A percentile compares a stretch with the other conserved stretches of the same genome.
These are phyloP conservation scores for Tricholoma hemisulphureum DNA, from an alignment of 768 basidiomycete species.

Conservation along the genomic window DNA sequence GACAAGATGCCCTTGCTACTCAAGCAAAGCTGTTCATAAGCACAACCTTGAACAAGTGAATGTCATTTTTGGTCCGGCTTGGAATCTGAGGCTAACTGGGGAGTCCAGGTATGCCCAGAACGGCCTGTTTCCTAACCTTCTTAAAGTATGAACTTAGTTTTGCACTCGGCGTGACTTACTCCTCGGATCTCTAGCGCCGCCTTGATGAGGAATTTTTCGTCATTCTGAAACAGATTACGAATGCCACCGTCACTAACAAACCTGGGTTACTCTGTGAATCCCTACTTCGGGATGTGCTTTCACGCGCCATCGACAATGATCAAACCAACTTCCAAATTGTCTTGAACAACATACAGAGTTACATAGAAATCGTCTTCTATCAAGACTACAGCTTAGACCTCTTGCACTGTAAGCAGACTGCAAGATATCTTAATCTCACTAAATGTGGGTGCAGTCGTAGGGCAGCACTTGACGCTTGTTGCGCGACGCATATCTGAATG, in stretches of 20 bases:
- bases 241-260: conserved; percentile 33
- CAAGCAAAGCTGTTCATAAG: conserved; percentile 60
- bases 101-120: conserved; percentile 49
- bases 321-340: conserved; percentile 48
- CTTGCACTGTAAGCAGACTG: conserved; percentile 50
- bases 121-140: conserved; percentile 56
- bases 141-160: conserved; percentile 44
- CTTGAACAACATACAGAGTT: conserved; percentile 55
- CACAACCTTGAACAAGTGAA: conserved; percentile 48
- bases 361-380: conserved; percentile 57
- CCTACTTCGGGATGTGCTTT: conserved; percentile 56
- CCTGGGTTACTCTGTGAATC: conserved; percentile 39
- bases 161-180: neutral
- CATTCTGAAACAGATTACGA: conserved; percentile 49
- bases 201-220: conserved; percentile 49
- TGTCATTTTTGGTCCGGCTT: neutral
- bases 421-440: conserved; percentile 3
- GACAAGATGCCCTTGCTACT: conserved; percentile 56
- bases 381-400: conserved; percentile 49
- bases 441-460: conserved; percentile 44
- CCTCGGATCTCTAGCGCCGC: conserved; percentile 36
- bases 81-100: neutral
- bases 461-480: conserved; percentile 50
- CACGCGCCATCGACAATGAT: conserved; percentile 50
- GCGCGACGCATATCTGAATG: conserved; percentile 61